These are phyloP conservation scores for Epicoccum sorghinum DNA, from an alignment of 2,329 filamentous ascomycete species.

Conservation along the genomic window DNA sequence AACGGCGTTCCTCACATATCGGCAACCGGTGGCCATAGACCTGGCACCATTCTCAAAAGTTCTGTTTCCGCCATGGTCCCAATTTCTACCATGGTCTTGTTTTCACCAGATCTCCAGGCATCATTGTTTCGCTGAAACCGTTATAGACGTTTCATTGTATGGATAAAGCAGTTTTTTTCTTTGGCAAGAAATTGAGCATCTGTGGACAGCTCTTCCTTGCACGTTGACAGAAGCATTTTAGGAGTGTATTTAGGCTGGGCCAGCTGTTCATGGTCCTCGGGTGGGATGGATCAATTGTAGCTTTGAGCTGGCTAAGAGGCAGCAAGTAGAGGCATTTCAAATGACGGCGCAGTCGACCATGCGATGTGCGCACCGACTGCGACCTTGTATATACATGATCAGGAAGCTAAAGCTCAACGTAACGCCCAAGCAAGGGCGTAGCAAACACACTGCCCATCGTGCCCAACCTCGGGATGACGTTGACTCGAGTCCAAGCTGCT, in stretches of 20 bases:
- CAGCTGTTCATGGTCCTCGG: constrained; percentile 12
- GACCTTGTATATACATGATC: constrained; percentile 34
- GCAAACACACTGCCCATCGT: constrained; percentile 6
- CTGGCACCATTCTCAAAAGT: constrained; percentile 37
- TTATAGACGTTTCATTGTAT: constrained; percentile 15
- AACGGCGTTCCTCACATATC: constrained; percentile 31
- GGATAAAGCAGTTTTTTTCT: constrained; percentile 3
- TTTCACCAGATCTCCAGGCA: not conserved
- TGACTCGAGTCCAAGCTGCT: constrained; percentile 16
- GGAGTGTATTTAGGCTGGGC: constrained; percentile 11
- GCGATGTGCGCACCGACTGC: constrained; percentile 14
- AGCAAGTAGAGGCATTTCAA: not conserved
- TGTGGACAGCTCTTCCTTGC: constrained; percentile 14
- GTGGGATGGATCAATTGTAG: not conserved
- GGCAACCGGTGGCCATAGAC: constrained; percentile 18
- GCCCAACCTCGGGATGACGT: constrained; percentile 27
- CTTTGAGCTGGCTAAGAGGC: constrained; percentile 7
- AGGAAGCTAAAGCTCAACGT: constrained; percentile 18
- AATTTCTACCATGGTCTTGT: not conserved
- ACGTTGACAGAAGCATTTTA: constrained; percentile 10
- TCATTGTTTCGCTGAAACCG: not conserved
- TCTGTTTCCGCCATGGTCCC: constrained; percentile 14
- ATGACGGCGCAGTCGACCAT: constrained; percentile 19
- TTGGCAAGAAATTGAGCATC: constrained; percentile 13
- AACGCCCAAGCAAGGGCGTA: constrained; percentile 19